Evolutionary conservation across 495 filamentous ascomycete genomes (phyloP).

Genomic region (Staphylotrichum longicolle): DNA sequence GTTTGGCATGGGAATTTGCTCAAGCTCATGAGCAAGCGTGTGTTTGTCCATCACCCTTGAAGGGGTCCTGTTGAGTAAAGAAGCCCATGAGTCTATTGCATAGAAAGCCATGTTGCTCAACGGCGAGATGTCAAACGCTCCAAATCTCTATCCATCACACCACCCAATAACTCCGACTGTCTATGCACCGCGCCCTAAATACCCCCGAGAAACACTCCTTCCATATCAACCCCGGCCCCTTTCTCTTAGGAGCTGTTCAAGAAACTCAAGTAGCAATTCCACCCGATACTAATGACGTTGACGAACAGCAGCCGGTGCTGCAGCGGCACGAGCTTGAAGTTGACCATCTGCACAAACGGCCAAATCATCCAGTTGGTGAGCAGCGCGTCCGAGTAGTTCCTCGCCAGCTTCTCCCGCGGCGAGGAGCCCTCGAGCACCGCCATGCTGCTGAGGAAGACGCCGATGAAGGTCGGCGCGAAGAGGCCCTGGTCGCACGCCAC

Average conservation of each 20-base stretch:
- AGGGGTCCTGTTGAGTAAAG: not conserved
- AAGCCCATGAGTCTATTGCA: slow-evolving; percentile 7
- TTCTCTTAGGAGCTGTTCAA: slow-evolving; percentile 57
- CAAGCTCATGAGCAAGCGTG: too few species aligned
- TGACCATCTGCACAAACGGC: slow-evolving; percentile 85
- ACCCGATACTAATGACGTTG: slow-evolving; percentile 77
- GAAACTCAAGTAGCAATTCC: slow-evolving; percentile 94
- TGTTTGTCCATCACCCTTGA: too few species aligned
- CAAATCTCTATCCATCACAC: slow-evolving; percentile 3
- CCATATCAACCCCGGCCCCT: too few species aligned
- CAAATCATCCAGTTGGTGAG: slow-evolving; percentile 87
- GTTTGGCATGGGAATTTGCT: too few species aligned
- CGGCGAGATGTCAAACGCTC: slow-evolving; percentile 1
- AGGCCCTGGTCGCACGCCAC: slow-evolving; percentile 81
- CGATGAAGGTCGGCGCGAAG: slow-evolving; percentile 80
- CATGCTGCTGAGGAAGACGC: slow-evolving; percentile 81
- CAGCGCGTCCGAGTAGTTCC: slow-evolving; percentile 65
- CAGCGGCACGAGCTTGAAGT: slow-evolving; percentile 88
- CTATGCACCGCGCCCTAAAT: not conserved
- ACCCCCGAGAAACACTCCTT: too few species aligned
- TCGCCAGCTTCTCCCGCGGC: slow-evolving; percentile 66
- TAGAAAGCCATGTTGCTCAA: slow-evolving; percentile 3
- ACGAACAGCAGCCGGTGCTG: slow-evolving; percentile 84
- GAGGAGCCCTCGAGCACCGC: slow-evolving; percentile 78
- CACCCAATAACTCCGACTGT: slow-evolving; percentile 4